Conservation (phyloP, 2,329 filamentous ascomycete species). For the Alternaria metachromatica region DNA sequence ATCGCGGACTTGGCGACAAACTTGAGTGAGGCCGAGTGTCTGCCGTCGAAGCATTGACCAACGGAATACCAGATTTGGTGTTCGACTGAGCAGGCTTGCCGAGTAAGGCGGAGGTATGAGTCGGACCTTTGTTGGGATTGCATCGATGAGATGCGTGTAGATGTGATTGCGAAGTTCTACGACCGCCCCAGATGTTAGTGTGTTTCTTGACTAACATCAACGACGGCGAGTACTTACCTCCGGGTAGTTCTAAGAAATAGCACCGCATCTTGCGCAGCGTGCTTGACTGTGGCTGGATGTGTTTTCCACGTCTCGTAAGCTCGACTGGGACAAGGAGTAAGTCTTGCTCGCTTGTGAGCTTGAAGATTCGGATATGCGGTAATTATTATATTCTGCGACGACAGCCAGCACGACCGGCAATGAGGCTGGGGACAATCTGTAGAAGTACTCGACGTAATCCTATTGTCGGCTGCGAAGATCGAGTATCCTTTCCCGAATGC, state of each 20-base stretch:
- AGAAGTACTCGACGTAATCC: not conserved
- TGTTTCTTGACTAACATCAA: too few species aligned
- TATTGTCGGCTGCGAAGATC: not conserved
- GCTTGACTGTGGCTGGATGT: too few species aligned
- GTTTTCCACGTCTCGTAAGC: too few species aligned
- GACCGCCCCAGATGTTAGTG: not conserved
- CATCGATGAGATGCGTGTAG: not conserved
- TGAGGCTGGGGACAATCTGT: too few species aligned
- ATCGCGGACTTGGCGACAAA: not conserved
- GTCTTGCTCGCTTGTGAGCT: not conserved
- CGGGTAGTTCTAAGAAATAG: too few species aligned
- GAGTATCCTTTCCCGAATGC: accelerated
- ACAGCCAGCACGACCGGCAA: too few species aligned
- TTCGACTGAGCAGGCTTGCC: not conserved
- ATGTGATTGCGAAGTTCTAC: not conserved
- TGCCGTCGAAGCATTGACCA: not conserved
- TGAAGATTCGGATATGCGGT: too few species aligned
- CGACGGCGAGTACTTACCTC: too few species aligned
- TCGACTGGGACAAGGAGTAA: too few species aligned
- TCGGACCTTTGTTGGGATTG: not conserved
- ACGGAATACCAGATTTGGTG: not conserved
- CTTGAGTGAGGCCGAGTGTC: not conserved
- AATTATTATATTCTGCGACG: too few species aligned
- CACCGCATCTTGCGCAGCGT: too few species aligned
- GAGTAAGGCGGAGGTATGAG: not conserved